These are phyloP conservation scores for Globisporangium megalacanthum DNA, from an alignment of 352 stramenopile species.

Conservation along the genomic window DNA sequence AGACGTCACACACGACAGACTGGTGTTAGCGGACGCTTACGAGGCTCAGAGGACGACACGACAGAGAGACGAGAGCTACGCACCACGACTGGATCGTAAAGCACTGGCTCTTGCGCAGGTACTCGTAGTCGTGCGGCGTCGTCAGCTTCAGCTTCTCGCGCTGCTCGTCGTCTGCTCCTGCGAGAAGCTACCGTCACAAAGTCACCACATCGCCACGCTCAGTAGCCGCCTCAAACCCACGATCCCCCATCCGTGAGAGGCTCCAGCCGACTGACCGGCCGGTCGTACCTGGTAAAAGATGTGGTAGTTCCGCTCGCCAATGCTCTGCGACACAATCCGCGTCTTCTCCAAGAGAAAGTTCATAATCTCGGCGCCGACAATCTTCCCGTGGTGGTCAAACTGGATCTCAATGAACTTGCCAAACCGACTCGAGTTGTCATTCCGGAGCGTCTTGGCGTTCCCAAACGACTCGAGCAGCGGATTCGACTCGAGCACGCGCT, in stretches of 20 bases:
- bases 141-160: constrained; percentile 64
- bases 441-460: constrained; percentile 93
- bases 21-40: not conserved
- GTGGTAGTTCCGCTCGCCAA: constrained; percentile 95
- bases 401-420: constrained; percentile 98
- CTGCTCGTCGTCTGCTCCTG: constrained; percentile 66
- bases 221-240: constrained; percentile 1
- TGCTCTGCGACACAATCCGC: constrained; percentile 83
- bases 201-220: not conserved
- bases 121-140: constrained; percentile 80
- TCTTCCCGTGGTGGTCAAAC: constrained; percentile 92
- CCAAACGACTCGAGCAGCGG: constrained; percentile 88
- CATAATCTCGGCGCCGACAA: constrained; percentile 87
- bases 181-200: constrained; percentile 47
- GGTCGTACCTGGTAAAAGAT: constrained; percentile 93
- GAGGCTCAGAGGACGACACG: not conserved
- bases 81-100: constrained; percentile 71
- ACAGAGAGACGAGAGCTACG: not conserved
- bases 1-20: constrained; percentile 1
- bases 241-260: not conserved
- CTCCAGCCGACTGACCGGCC: not conserved
- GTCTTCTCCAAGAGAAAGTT: constrained; percentile 91
- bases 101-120: constrained; percentile 84
- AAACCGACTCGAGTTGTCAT: constrained; percentile 97
- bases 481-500: constrained; percentile 86